Evolutionary conservation across 1,284 basidiomycete genomes (phyloP), one percentile per base, ranked within the genome.

Genomic region (Melampsora larici-populina): DNA sequence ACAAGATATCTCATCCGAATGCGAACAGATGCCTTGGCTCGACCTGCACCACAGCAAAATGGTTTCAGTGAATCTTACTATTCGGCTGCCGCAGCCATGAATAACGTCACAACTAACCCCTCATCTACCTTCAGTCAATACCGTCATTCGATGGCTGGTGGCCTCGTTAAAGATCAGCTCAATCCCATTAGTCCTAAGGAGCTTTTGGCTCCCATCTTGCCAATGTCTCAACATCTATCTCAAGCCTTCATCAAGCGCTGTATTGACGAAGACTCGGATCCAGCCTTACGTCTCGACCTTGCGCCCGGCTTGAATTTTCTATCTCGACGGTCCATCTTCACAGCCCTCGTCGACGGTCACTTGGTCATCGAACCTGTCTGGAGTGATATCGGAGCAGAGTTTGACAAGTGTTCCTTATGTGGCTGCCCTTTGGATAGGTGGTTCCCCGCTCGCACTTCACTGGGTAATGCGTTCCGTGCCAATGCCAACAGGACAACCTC

Each of bases 291-390:
- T 2, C 88, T 99, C 31, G 94, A 98, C 82, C 86, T 93, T n/a
- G 94, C 96, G 0, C 93, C 95, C 0, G 93, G 94, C 17, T 87
- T 99, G 36, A 95, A 93, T 81, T 98, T 93, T 92, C 87, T 99
- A 17, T 91, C 92, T 11, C 88, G 96, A 26, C 89, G 94, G 40
- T 90, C 90, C n/a, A 91, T 97, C 15, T 87, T 91, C 7, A 86
- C 89, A 9, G 94, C 96, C 1, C 91, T 99, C 77, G 89, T 97
- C 80, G 89, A 89, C 17, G 94, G 94, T 1, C 92, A 94, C 81
- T 87, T 99, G 13, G 89, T 89, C 18, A 91, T 99, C 75, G 96
- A 98, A 82, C 95, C 96, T n/a, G 87, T 95, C 62, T 83, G 83
- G 68, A 81, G 85, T 87, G 7, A 46, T 81, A 8, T 79, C 80